Base-by-base conservation (phyloP, 768 basidiomycete species). In the Boletus pseudo-olivaceus region DNA sequence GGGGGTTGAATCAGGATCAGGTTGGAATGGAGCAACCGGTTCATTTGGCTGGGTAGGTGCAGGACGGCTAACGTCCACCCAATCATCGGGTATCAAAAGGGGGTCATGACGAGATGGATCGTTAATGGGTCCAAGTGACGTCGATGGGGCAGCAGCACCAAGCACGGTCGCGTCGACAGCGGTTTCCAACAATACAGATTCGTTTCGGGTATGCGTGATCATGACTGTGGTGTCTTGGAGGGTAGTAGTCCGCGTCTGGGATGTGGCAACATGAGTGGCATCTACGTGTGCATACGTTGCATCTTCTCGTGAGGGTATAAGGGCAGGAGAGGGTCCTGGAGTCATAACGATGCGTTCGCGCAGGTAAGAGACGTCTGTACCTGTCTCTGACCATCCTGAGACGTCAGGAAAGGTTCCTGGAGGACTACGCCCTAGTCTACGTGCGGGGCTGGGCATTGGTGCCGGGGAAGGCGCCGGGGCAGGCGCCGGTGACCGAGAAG, bases 301-400 rank as follows among this genome's bases (percentile, higher is more conserved):
- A 33, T 58, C 49, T 41, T 66, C 65, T 42, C 57, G 51, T 4
- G 63, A 56, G 49, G 69, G 57, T 60, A 72, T 65, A 39, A 70
- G 51, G 14, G 62, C 43, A 32, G 69, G 70, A 0, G 68, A 72
- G 7, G 70, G 61, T 29, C 55, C 55, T 2, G 61, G 57, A 6
- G 41, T 27, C 10, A 34, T 45, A 44, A 64, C 51, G 35, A 62
- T 35, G 17, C 54, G 62, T 15, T 50, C 53, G 37, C 58, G 64
- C 32, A 49, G 14, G 41, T 26, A 20, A n/a, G 68, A 69, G 6
- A 72, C n/a, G 17, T 70, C 58, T 1, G 59, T 59, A 6, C 42
- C 65, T 1, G 63, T 68, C 47, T 70, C 69, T 1, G 70, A 70
- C 67, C 71, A 68, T 17, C 68, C 70, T 5, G 69, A 68, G 10